Base-by-base conservation (phyloP, 202 grass and related monocot genomes). In the Zoysia matrella region DNA sequence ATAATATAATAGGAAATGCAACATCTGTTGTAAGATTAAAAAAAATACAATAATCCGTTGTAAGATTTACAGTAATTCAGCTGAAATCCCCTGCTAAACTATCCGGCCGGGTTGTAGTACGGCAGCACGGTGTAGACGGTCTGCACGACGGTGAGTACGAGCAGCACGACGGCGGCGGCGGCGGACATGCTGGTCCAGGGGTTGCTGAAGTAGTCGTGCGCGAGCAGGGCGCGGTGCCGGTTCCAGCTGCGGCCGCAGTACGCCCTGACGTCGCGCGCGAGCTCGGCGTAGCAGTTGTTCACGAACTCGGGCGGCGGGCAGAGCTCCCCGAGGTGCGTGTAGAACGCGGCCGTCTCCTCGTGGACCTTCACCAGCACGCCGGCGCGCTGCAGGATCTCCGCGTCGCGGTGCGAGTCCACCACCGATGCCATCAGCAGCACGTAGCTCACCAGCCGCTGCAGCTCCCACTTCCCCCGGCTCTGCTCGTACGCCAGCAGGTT, bases 171-270 rank as follows among this genome's bases (percentile, higher is more conserved):
- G 56, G 82, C 91, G 2, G 88, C 91, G 11, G 85, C 73, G 85
- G 89, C 82, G 22, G 91, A 93, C 79, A 93, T 93, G 49, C 69
- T 88, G 5, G 88, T 88, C 88, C 91, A 93, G 0, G 91, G 91
- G 77, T 93, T 93, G 48, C 83, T 86, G 47, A 90, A 91, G 74
- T 91, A 93, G 68, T 91, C 91, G 51, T 90, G 91, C 71, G 67
- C 83, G 12, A 93, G 83, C 42, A 82, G 80, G 46, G 88, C 79
- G 68, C 85, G 86, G 76, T 90, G 89, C 0, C 88, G 16, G 65
- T 90, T 90, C 91, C 88, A 93, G 79, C 82, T 74, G 0, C 54
- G 77, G 0, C 78, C 65, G 16, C 81, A 71, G 54, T 91, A 81
- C 46, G 4, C 43, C n/a, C 51, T 18, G 2, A 94, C 85, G 60